Evolutionary conservation across 2,329 filamentous ascomycete genomes (phyloP), one percentile per base, ranked within the genome.

Genomic region (Dothistroma pini): DNA sequence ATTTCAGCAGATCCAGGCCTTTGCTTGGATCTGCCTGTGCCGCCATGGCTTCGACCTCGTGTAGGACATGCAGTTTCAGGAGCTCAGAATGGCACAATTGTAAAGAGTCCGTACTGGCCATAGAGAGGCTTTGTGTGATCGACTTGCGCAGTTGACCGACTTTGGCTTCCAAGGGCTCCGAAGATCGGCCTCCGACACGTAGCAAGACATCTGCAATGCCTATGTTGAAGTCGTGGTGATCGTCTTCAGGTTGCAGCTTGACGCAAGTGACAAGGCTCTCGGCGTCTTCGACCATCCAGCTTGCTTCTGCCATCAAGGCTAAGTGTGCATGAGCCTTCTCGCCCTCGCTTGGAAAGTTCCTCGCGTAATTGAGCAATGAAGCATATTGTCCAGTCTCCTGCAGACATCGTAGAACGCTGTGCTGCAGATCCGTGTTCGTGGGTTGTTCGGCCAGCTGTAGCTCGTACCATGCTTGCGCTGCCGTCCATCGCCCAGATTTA

Each of bases 391-490:
- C 95, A n/a, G 93, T 96, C 73, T 97, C 92, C 72, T 92, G 93
- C 10, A 99, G 81, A 69, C 95, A 97, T 32, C 87, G 89, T 57
- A 99, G 80, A 38, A 99, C 82, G 69, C 96, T 90, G 59, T 90
- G 81, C 72, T 97, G 93, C 12, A 90, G 83, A 59, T 96, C 89
- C 19, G 84, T 74, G 71, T 96, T 88, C 57, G 88, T 81, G 0
- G 93, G 93, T 51, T 89, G 83, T 69, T 95, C 87, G 2, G 89
- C 88, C 35, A 97, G 81, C 65, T 93, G 88, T 66, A 96, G 87
- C 73, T 99, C 93, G 75, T 97, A 97, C 95, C 96, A 99, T 65
- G 91, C 96, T 76, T 97, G 95, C 25, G 93, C 95, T 56, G 93
- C 91, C 16, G 90, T 88, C 93, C 95, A 99, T 64, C 93, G 84